Conservation (phyloP, 768 basidiomycete species). For the Suillus subalutaceus region DNA sequence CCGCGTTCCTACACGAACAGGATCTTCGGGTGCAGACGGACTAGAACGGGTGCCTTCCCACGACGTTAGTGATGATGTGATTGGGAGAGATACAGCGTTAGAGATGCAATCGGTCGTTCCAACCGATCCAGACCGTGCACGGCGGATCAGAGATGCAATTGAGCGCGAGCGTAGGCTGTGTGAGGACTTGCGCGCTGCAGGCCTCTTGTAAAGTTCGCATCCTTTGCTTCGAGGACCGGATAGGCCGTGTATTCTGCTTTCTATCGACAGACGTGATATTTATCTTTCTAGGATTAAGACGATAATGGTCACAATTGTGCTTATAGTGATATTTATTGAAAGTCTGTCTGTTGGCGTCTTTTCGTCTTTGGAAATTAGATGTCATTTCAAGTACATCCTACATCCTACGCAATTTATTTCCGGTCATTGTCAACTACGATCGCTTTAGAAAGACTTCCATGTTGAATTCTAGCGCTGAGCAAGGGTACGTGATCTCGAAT, state of each 20-base stretch:
- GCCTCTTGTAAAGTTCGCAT: constrained; percentile 48
- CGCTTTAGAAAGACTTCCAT: constrained; percentile 92
- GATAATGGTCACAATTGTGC: not conserved
- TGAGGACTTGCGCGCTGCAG: constrained; percentile 62
- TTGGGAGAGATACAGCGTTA: not conserved
- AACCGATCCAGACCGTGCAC: constrained; percentile 49
- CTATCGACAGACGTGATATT: not conserved
- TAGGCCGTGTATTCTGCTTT: not conserved
- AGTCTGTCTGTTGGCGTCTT: constrained; percentile 1
- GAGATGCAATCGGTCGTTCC: constrained; percentile 9
- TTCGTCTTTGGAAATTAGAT: constrained; percentile 7
- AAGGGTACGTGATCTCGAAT: constrained; percentile 94
- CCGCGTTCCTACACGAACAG: constrained; percentile 12
- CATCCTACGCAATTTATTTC: constrained; percentile 9
- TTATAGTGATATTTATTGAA: constrained; percentile 5
- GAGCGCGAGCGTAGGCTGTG: constrained; percentile 60
- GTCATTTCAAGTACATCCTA: constrained; percentile 11
- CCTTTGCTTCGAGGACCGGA: not conserved
- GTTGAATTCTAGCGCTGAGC: constrained; percentile 92
- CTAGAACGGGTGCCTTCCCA: constrained; percentile 22
- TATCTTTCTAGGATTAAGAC: constrained; percentile 8
- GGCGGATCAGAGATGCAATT: constrained; percentile 47
- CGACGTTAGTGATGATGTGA: constrained; percentile 30
- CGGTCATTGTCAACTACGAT: constrained; percentile 13
- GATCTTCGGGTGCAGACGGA: constrained; percentile 14